Evolutionary conservation across 768 basidiomycete species (phyloP).

Genomic region (Phlebiopsis flavidoalba): DNA sequence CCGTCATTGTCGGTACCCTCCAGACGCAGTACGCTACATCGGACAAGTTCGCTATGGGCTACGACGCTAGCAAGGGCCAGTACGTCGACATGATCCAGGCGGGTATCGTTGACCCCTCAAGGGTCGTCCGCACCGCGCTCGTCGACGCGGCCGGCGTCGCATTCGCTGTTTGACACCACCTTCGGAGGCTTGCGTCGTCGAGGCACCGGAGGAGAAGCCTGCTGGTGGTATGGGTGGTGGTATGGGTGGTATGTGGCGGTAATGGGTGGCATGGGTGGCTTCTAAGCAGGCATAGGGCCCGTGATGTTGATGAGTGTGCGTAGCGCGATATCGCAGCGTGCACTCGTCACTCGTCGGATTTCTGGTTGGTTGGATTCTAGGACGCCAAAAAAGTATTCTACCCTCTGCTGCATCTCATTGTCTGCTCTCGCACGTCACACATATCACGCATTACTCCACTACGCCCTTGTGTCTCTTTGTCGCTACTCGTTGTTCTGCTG

Average conservation of each 20-base stretch:
- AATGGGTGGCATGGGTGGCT: conserved; percentile 53
- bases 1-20: conserved; percentile 88
- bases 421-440: background rate
- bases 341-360: no score
- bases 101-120: conserved; percentile 94
- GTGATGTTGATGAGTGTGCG: background rate
- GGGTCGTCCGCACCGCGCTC: conserved; percentile 91
- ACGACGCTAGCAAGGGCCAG: conserved; percentile 88
- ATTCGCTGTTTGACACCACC: conserved; percentile 87
- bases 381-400: conserved; percentile 11
- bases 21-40: conserved; percentile 58
- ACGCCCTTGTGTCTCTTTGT: background rate
- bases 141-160: conserved; percentile 95
- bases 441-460: background rate
- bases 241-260: conserved; percentile 60
- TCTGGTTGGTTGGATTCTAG: conserved; percentile 3
- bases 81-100: conserved; percentile 92
- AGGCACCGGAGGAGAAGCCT: conserved; percentile 69
- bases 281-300: conserved; percentile 23
- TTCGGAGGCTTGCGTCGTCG: conserved; percentile 88
- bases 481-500: background rate
- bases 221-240: conserved; percentile 45
- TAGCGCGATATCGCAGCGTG: no score
- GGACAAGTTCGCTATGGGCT: conserved; percentile 84
- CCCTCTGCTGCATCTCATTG: conserved; percentile 2